Conservation (phyloP, 1,284 basidiomycete genomes). For the Ceratobasidium theobromae region DNA sequence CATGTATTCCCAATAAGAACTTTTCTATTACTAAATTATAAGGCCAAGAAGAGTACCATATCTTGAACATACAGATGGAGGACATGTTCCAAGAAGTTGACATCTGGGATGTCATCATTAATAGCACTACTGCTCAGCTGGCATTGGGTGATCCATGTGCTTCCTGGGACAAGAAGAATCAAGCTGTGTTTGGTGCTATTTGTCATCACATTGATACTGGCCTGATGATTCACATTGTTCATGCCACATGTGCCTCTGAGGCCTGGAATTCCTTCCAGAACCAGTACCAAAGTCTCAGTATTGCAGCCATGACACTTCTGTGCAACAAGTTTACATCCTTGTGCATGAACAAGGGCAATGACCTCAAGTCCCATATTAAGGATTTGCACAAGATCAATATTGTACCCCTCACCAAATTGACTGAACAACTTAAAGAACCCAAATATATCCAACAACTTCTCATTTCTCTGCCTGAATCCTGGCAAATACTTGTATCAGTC, state of each 20-base stretch:
- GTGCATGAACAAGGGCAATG: no score
- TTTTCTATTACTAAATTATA: neutral
- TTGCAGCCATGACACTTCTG: no score
- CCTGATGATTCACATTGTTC: neutral
- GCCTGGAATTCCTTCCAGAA: neutral
- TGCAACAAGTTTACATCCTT: no score
- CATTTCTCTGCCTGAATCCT: no score
- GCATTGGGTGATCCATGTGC: neutral
- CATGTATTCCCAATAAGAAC: conserved; percentile 1
- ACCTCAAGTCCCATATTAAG: no score
- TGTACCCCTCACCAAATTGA: no score
- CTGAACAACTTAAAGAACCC: no score
- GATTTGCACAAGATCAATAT: no score
- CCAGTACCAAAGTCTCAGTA: no score
- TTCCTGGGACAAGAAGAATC: neutral
- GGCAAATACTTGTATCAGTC: no score
- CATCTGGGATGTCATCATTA: neutral
- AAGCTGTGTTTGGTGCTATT: neutral
- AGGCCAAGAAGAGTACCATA: conserved; percentile 6
- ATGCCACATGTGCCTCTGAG: neutral
- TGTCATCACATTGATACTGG: neutral
- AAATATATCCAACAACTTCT: no score
- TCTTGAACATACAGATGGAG: conserved; percentile 11
- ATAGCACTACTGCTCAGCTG: neutral
- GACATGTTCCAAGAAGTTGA: conserved; percentile 23